Evolutionary conservation across 208 protist genomes (phyloP), one percentile per base, ranked within the genome.

Genomic region (Phytomonas sp.): DNA sequence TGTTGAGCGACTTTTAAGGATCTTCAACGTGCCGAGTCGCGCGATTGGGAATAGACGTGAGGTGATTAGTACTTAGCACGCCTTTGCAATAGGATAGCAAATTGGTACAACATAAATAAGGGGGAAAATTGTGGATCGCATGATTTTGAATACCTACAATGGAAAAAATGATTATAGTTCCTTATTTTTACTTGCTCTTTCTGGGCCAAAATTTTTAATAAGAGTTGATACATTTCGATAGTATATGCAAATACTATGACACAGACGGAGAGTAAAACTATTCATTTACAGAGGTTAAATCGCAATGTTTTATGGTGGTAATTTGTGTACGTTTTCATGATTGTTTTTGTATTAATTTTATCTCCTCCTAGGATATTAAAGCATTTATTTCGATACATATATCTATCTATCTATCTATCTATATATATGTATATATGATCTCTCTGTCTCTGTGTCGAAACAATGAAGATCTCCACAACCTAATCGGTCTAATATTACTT

Each of bases 1-100:
- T 64, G 71, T 92, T 16, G 68, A 82, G 59, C 71, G 86, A 72
- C 70, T 95, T 42, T 73, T 78, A 62, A 71, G 80, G 29, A 77
- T 76, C 33, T 95, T 93, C 73, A 83, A 84, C 26, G 75, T 93
- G 36, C 40, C 40, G 12, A 49, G 14, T 16, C 7, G 40, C 12
- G 2, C 40, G 14, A 49, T 49, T 12, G 40, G 2, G 19, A 49
- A 49, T 4, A 2, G 40, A 2, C 40, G 14, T 19, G 14, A 16
- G 40, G 40, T 49, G 6, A 49, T 49, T 2, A 49, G 7, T 4
- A 49, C 40, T 16, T 49, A 49, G 19, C 3, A 49, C 3, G 14
- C 6, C 52, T 64, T 62, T 69, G 59, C 5, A 36, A 30, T 61
- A 0, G 3, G 5, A 0, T 61, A 0, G 0, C 60, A 10, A 49